Evolutionary conservation across 2,329 filamentous ascomycete genomes (phyloP), one percentile per base, ranked within the genome.

Genomic region (Diaporthe ilicicola): DNA sequence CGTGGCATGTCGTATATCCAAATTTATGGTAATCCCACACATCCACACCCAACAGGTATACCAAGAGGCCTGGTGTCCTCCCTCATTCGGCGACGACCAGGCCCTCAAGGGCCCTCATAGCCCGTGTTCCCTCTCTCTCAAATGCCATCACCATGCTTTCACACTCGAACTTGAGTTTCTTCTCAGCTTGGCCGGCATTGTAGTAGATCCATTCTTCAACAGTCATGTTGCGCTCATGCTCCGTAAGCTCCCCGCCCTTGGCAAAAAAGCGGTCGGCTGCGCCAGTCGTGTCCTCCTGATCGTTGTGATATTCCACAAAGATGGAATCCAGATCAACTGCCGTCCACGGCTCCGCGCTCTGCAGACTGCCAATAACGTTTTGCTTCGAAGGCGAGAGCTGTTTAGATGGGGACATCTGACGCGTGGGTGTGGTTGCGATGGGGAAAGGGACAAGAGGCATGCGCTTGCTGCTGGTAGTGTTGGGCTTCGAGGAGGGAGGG

Each of bases 171-270:
- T 91, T 92, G 69, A 99, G 84, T 79, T 90, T 91, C 81, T 91
- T 89, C 83, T 98, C 95, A 0, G 93, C 94, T 78, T 91, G 86
- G 72, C 88, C 87, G 0, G 96, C 96, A 75, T 96, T 95, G 81
- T 91, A 89, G 70, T 91, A 85, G 48, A 99, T 92, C 94, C 95
- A 99, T 80, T 98, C 91, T 80, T 97, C 94, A 0, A 98, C 94
- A 6, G 91, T 95, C 95, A 99, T 97, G 46, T 88, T 85, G 84
- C 92, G 94, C 83, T 98, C 96, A 0, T 91, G 89, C 67, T 88
- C 92, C 2, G 89, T 92, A 67, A 99, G 82, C 17, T 88, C 88
- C 0, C 85, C 85, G 15, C 89, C 90, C 48, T 86, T 84, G 69
- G 84, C 85, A 19, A 91, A 79, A 32, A 89, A 82, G 12, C 82